Evolutionary conservation across 768 basidiomycete genomes (phyloP).

Genomic region (Chiua virens): DNA sequence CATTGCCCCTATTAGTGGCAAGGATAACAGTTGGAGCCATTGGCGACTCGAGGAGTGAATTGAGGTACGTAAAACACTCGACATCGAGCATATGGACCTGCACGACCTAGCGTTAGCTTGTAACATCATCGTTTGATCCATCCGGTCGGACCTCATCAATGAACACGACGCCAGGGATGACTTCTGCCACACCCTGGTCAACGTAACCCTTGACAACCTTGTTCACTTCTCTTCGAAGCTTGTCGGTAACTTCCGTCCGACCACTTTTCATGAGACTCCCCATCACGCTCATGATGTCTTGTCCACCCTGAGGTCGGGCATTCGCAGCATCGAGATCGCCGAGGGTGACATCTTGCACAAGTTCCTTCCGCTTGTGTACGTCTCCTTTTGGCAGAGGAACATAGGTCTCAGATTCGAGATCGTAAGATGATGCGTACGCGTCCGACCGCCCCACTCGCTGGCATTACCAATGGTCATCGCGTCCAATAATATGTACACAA

Average conservation of each 20-base stretch:
- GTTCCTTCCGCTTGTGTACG: conserved; percentile 93
- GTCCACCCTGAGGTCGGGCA: conserved; percentile 92
- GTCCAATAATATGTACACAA: too few relatives aligned
- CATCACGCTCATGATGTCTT: conserved; percentile 99
- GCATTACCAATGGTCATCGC: neutral
- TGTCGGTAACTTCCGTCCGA: conserved; percentile 96
- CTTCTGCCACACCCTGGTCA: conserved; percentile 96
- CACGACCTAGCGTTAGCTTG: conserved; percentile 1
- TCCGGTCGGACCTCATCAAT: conserved; percentile 86
- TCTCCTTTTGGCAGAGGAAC: conserved; percentile 97
- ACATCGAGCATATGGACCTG: conserved; percentile 99
- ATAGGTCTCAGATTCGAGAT: conserved; percentile 97
- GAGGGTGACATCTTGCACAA: conserved; percentile 92
- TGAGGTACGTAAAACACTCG: conserved; percentile 98
- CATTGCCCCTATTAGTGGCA: conserved; percentile 93
- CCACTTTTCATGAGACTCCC: conserved; percentile 87
- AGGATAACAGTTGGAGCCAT: conserved; percentile 98
- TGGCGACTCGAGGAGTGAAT: conserved; percentile 90
- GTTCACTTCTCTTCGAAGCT: conserved; percentile 92
- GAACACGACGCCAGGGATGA: conserved; percentile 97
- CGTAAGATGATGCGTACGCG: conserved; percentile 96
- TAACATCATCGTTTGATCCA: neutral
- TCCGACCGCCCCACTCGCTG: conserved; percentile 96
- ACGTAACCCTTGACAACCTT: conserved; percentile 97
- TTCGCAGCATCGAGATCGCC: conserved; percentile 97